phyloP scores from a whole-genome alignment of 345 rosid genomes.

The Acer yangbiense region DNA sequence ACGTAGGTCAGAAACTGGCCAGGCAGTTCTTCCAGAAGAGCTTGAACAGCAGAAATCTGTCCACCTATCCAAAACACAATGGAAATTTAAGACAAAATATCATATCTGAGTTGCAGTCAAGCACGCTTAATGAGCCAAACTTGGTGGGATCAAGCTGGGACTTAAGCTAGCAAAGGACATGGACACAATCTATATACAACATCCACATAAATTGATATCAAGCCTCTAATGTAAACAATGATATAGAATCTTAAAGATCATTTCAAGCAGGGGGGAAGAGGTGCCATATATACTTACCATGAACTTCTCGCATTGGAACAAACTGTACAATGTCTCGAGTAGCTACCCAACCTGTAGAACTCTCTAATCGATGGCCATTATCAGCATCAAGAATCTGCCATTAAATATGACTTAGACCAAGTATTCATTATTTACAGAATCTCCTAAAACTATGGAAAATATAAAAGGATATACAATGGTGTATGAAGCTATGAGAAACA shows the following conservation, averaged over 20 bases:
- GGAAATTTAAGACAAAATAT: neutral
- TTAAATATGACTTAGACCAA: neutral
- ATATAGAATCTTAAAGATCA: neutral
- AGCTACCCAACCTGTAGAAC: conserved; percentile 73
- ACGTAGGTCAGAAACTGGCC: conserved; percentile 77
- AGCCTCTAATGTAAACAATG: too few relatives aligned
- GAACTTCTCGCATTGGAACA: conserved; percentile 77
- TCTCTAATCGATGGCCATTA: conserved; percentile 70
- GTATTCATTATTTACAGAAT: too few relatives aligned
- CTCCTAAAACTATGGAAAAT: neutral
- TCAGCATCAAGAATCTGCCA: conserved; percentile 84
- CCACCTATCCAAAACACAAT: conserved; percentile 48
- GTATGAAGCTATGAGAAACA: neutral
- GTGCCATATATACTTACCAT: conserved; percentile 46
- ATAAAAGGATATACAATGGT: neutral
- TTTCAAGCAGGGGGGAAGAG: neutral
- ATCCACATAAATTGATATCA: too few relatives aligned
- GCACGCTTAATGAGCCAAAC: too few relatives aligned
- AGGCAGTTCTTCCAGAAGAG: conserved; percentile 83
- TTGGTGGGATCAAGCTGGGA: too few relatives aligned
- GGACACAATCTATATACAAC: too few relatives aligned
- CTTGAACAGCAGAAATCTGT: conserved; percentile 65
- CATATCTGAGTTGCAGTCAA: too few relatives aligned
- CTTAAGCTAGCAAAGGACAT: too few relatives aligned
- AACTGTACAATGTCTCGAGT: conserved; percentile 90